Evolutionary conservation across 441 rosid genomes (phyloP).

Genomic region (Corymbia calophylla): DNA sequence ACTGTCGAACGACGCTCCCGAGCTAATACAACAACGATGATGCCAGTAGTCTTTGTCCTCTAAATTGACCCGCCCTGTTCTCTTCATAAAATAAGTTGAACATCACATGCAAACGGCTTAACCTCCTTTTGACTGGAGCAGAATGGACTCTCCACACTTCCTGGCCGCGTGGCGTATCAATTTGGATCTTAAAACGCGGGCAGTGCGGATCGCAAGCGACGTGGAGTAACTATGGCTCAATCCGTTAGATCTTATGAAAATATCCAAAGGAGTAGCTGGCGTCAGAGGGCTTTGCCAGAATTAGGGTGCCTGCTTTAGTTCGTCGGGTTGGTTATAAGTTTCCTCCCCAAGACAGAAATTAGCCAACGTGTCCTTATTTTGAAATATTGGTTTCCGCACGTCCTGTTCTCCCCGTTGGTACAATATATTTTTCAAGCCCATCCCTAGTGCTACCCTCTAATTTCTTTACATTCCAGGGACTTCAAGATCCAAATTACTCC

Average conservation of each 20-base stretch:
- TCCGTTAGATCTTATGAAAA: neutral
- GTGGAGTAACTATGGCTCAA: neutral
- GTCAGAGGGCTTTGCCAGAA: neutral
- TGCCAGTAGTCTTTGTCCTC: neutral
- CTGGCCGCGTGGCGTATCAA: neutral
- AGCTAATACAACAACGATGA: neutral
- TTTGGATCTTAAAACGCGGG: neutral
- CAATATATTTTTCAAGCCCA: rapidly evolving
- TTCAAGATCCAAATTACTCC: neutral
- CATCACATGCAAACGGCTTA: neutral
- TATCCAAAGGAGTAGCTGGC: neutral
- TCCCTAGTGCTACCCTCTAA: neutral
- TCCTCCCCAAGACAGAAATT: neutral
- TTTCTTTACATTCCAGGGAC: neutral
- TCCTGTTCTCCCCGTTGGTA: neutral
- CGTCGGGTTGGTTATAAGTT: neutral
- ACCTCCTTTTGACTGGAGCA: neutral
- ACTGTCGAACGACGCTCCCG: neutral
- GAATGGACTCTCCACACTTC: neutral
- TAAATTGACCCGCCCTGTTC: neutral
- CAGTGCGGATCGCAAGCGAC: neutral
- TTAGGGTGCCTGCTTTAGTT: neutral
- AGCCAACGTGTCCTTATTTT: neutral
- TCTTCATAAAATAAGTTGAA: neutral
- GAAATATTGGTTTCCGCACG: rapidly evolving